Base-by-base conservation (phyloP, 768 basidiomycete species). In the Lactifluus rugatus region DNA sequence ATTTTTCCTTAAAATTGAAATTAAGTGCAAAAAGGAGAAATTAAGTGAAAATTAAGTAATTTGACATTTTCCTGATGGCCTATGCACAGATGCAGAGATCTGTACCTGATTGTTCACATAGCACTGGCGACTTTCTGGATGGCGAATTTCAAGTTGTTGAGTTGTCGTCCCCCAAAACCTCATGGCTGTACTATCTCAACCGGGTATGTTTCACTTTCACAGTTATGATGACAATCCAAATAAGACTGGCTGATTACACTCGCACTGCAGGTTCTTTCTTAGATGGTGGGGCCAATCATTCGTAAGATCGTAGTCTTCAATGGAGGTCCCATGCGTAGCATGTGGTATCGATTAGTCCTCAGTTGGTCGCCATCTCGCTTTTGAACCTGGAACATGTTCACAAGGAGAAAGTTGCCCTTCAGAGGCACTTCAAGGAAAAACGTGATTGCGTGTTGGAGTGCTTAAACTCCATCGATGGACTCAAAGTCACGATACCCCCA, bases 51-150 rank as follows among this genome's bases (percentile, higher is more conserved):
- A n/a, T n/a, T n/a, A n/a, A n/a, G n/a, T n/a, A n/a, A n/a, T n/a
- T n/a, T n/a, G n/a, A n/a, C n/a, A n/a, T n/a, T n/a, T n/a, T n/a
- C n/a, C n/a, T n/a, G n/a, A n/a, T n/a, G n/a, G n/a, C n/a, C n/a
- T n/a, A n/a, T n/a, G n/a, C n/a, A n/a, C n/a, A n/a, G n/a, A 11
- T 46, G 31, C 34, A 11, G 39, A 28, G 28, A 36, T 13, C 49
- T 25, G 69, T 36, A 23, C 48, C 65, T 67, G 23, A 67, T 67
- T 19, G 41, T 67, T 37, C 48, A n/a, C 67, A 4, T 71, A 96
- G 87, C 93, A 93, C 71, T 95, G 89, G 87, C 84, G 93, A 66
- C 83, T 94, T 55, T 93, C 93, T 9, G 94, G 94, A 36, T 97
- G 92, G 92, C 81, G 94, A 63, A 76, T 93, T 41, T n/a, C n/a